Conservation (phyloP, 2,329 filamentous ascomycete species). For the Cyanodermella asteris region DNA sequence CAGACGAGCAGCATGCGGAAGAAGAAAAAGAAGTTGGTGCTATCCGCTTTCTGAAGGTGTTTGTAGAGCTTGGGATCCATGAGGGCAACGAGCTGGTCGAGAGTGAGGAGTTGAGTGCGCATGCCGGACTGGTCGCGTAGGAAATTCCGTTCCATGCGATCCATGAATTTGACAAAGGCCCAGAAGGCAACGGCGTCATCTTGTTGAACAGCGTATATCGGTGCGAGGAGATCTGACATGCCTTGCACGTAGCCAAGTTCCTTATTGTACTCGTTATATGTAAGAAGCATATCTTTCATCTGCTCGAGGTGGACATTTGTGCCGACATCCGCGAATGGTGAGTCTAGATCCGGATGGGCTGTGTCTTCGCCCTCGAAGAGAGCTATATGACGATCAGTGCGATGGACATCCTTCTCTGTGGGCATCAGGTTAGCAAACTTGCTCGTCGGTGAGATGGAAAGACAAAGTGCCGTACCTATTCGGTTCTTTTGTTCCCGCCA, state of each 20-base stretch:
- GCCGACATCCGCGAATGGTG: constrained; percentile 75
- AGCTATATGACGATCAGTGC: constrained; percentile 84
- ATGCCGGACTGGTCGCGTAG: constrained; percentile 89
- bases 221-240: constrained; percentile 91
- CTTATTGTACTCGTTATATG: constrained; percentile 94
- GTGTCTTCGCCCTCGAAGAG: constrained; percentile 93
- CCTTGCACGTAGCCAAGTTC: constrained; percentile 94
- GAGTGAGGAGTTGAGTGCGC: constrained; percentile 69
- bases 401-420: constrained; percentile 93
- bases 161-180: constrained; percentile 92
- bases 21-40: constrained; percentile 99
- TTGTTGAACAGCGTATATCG: constrained; percentile 91
- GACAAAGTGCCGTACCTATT: constrained; percentile 47
- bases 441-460: no score
- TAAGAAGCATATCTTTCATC: constrained; percentile 97
- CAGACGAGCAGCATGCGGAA: constrained; percentile 97
- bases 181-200: constrained; percentile 95
- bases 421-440: constrained; percentile 11
- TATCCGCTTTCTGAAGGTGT: constrained; percentile 74
- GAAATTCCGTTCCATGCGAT: constrained; percentile 94
- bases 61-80: constrained; percentile 90
- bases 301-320: constrained; percentile 97
- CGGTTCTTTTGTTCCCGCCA: constrained; percentile 86
- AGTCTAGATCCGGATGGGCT: constrained; percentile 86
- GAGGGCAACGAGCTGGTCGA: constrained; percentile 88